These are phyloP conservation scores for Nevesoporus exiguus DNA, from an alignment of 768 basidiomycete genomes.

Conservation along the genomic window DNA sequence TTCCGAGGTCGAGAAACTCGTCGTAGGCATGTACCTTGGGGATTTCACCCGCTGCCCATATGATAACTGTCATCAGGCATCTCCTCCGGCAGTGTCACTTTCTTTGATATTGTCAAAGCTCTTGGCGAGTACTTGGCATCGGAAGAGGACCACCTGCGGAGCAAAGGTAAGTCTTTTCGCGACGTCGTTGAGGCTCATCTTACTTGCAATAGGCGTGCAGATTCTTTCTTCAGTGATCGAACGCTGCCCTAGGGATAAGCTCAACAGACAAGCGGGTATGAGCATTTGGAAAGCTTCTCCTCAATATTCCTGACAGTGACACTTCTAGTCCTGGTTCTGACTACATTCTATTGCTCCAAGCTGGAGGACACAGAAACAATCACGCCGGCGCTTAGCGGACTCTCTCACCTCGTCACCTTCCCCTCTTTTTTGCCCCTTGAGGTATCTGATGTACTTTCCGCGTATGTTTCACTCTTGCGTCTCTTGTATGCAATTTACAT, in stretches of 20 bases:
- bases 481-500: not conserved
- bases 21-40: conserved; percentile 47
- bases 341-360: conserved; percentile 80
- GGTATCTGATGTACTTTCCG: conserved; percentile 51
- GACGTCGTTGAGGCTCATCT: not conserved
- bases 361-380: conserved; percentile 83
- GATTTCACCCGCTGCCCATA: not conserved
- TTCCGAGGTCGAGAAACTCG: conserved; percentile 54
- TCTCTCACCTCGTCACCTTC: conserved; percentile 61
- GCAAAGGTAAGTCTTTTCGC: conserved; percentile 59
- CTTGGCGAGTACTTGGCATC: conserved; percentile 87
- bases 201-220: conserved; percentile 61
- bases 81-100: conserved; percentile 50
- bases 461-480: conserved; percentile 42
- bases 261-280: conserved; percentile 84
- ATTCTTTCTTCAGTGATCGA: conserved; percentile 72
- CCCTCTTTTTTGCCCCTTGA: conserved; percentile 65
- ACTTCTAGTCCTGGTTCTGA: conserved; percentile 73
- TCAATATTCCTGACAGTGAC: not conserved
- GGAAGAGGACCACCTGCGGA: conserved; percentile 73
- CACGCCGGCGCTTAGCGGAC: conserved; percentile 75
- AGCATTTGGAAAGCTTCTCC: not conserved
- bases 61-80: conserved; percentile 38
- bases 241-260: conserved; percentile 52
- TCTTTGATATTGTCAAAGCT: conserved; percentile 80